Percentiles rank a stretch among this genome's conserved stretches.
These are phyloP conservation scores for Borealophlyctis nickersoniae DNA, from an alignment of 192 early-diverging fungal species.

Conservation along the genomic window DNA sequence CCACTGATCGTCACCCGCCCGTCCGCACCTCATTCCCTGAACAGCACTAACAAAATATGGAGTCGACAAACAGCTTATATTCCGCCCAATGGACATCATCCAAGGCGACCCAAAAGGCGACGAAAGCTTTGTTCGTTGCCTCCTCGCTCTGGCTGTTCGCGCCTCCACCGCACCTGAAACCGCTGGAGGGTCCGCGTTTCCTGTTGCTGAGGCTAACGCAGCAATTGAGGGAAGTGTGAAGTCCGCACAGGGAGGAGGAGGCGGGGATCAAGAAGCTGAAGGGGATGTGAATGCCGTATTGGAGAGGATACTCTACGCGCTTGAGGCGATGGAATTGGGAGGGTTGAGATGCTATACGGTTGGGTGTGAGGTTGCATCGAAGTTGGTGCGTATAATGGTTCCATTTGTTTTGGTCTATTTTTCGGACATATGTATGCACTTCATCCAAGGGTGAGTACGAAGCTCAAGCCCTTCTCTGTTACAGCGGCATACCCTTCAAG, in stretches of 20 bases:
- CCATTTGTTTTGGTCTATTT: too few species aligned
- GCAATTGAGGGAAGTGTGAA: neutral
- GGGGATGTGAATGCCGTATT: neutral
- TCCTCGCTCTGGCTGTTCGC: constrained; percentile 28
- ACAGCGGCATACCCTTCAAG: constrained; percentile 15
- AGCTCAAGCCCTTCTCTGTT: neutral
- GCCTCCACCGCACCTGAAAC: too few species aligned
- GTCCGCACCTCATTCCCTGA: too few species aligned
- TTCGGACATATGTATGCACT: too few species aligned
- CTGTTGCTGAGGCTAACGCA: neutral
- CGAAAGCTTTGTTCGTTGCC: constrained; percentile 23
- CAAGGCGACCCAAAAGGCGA: constrained; percentile 39
- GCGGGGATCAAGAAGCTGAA: neutral
- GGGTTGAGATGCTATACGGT: neutral
- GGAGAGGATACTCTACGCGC: constrained; percentile 8
- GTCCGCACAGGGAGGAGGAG: constrained; percentile 3
- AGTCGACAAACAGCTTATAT: constrained; percentile 20
- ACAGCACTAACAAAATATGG: constrained; percentile 30
- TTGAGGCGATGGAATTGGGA: constrained; percentile 3
- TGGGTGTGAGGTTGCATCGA: neutral
- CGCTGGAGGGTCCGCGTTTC: constrained; percentile 9
- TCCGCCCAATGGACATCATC: constrained; percentile 41
- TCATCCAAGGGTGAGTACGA: too few species aligned
- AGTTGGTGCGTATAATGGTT: neutral
- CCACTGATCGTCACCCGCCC: too few species aligned